Evolutionary conservation across 164 flowering plant species (phyloP), one percentile per base, ranked within the genome.

Genomic region (Buxus sempervirens): DNA sequence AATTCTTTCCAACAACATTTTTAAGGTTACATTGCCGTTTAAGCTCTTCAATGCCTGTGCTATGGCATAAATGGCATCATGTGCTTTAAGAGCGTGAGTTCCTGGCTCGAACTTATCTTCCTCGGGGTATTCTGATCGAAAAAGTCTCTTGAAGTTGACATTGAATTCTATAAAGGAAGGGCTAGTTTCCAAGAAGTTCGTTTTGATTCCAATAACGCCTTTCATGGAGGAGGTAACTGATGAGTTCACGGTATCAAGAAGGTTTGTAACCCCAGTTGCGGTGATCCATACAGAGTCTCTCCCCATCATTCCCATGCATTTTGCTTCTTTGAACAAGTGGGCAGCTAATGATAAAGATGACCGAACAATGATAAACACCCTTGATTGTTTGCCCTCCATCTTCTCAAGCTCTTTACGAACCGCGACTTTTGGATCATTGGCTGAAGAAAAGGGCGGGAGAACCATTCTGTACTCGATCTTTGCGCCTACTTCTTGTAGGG

Each of bases 81-180:
- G 77, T 0, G 81, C 81, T 16, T 62, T 65, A 4, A 70, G 27
- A 0, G 73, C 77, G 48, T 53, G 26, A 38, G 72, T 63, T n/a
- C 81, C 67, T 0, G 78, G 79, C 22, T 73, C 63, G 2, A 28
- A 25, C 23, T 71, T 58, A 1, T 65, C 77, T 67, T 77, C 81
- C 5, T 73, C 70, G 2, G 67, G 73, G 49, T 80, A 59, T 16
- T 61, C 57, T 7, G 55, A 28, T 5, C 70, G 68, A n/a, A 77
- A 64, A 3, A 10, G 24, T 20, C 15, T 26, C 3, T 58, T 64
- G 53, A 80, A 74, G 24, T 68, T 53, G 25, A 0, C 28, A 5
- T 18, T 4, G 64, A 76, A 65, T 25, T 63, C 63, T 21, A 9
- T 38, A 18, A 62, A 64, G 12, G 53, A 38, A 28, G 19, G 0